Evolutionary conservation across 2,329 filamentous ascomycete species (phyloP), one percentile per base, ranked within the genome.

Genomic region (Botryotinia globosa): DNA sequence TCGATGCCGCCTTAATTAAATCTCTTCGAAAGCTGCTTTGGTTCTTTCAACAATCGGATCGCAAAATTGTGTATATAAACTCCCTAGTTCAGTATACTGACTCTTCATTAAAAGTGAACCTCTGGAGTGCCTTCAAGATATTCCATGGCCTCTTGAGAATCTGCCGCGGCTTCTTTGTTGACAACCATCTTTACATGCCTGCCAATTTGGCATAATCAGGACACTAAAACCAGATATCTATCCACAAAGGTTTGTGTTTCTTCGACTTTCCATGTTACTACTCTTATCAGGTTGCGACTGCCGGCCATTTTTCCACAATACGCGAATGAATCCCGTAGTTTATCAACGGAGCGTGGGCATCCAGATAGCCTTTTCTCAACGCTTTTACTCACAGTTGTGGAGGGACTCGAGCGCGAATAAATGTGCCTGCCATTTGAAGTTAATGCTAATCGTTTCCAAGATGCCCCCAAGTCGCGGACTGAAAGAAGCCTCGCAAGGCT

Each of bases 401-500:
- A 51, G 32, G 22, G 18, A 54, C 25, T 32, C 9, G 5, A 29
- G 6, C 14, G 12, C 32, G 7, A 37, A 29, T 5, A 10, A 66
- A 25, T 4, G 22, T 51, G 5, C 14, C 34, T 9, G 20, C 18
- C 25, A 25, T 25, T 51, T 25, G 39, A 16, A 32, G 0, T 18
- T 42, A 3, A 58, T 44, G 39, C 34, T 64, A 56, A 71, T 32
- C 12, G n/a, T 45, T 18, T 44, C n/a, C 18, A 51, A 67, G 32
- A 72, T 72, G 70, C 42, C 70, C 32, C 32, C 70, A 72, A 54
- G 4, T 42, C 51, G 32, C 4, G 34, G 51, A 32, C 32, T 42
- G 20, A 72, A 72, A n/a, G 59, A 51, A 18, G 54, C 42, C 6
- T 45, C 42, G 3, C 51, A 68, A 37, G 7, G 22, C 12, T 39